Evolutionary conservation across 257 asterid genomes (phyloP).

Genomic region (Galeopsis tetrahit): DNA sequence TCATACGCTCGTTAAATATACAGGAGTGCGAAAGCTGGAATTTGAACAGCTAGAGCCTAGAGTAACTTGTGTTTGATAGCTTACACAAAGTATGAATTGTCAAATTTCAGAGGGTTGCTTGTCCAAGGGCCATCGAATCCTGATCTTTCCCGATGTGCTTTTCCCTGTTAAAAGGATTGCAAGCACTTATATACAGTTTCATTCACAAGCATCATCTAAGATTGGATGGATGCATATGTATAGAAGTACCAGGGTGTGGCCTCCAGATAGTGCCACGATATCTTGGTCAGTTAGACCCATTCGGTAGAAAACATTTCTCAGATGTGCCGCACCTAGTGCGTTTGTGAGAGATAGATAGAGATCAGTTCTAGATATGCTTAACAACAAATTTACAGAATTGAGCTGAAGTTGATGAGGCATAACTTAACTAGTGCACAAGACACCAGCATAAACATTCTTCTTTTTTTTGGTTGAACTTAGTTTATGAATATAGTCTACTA

Average conservation of each 20-base stretch:
- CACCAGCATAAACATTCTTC: not conserved
- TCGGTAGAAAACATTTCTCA: slow-evolving; percentile 70
- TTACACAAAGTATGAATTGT: slow-evolving; percentile 83
- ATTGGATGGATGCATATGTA: slow-evolving; percentile 5
- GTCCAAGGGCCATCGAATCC: slow-evolving; percentile 98
- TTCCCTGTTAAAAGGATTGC: slow-evolving; percentile 56
- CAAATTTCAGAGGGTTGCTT: slow-evolving; percentile 75
- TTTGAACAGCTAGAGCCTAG: not conserved
- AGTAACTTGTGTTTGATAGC: slow-evolving; percentile 29
- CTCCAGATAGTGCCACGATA: slow-evolving; percentile 86
- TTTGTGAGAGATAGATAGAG: not conserved
- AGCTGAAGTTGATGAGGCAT: not conserved
- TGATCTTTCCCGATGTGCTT: slow-evolving; percentile 82
- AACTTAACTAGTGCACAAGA: no score
- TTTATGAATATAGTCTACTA: not conserved
- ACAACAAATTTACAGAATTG: not conserved
- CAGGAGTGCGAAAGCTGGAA: not conserved
- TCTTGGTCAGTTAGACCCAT: slow-evolving; percentile 84
- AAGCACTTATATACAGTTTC: slow-evolving; percentile 3
- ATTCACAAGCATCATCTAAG: not conserved
- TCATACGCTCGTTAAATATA: slow-evolving; percentile 27
- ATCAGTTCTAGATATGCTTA: not conserved
- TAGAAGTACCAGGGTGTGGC: slow-evolving; percentile 74
- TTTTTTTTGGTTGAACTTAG: not conserved
- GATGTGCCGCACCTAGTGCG: slow-evolving; percentile 61